A percentile compares a stretch with the other conserved stretches of the same genome.
phyloP scores from a whole-genome alignment of 2,329 filamentous ascomycete genomes.

The Lachnellula occidentalis region DNA sequence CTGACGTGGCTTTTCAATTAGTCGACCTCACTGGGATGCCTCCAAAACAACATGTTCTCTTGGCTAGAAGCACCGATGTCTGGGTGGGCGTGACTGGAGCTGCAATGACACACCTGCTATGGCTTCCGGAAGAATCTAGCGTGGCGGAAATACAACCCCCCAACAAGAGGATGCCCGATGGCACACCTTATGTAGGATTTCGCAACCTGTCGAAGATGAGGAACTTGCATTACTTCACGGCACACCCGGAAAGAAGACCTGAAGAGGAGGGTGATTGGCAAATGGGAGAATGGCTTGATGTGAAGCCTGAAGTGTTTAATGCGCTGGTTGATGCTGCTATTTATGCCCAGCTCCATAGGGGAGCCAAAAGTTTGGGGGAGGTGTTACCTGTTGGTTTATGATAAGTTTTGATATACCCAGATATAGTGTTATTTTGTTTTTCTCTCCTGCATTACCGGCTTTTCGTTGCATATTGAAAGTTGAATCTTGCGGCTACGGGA shows the following conservation, averaged over 20 bases:
- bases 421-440: too few species aligned
- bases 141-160: not conserved
- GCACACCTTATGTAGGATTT: not conserved
- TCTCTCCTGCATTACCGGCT: too few species aligned
- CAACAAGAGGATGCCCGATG: not conserved
- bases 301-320: not conserved
- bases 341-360: not conserved
- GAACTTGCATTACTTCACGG: not conserved
- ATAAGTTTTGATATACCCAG: not conserved
- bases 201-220: not conserved
- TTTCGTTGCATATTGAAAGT: too few species aligned
- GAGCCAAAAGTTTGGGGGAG: not conserved
- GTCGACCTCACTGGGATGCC: constrained; percentile 11
- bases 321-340: not conserved
- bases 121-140: not conserved
- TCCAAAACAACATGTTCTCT: constrained; percentile 19
- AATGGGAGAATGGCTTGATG: not conserved
- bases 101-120: constrained; percentile 20
- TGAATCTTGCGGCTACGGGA: too few species aligned
- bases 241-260: not conserved
- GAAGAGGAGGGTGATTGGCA: not conserved
- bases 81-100: constrained; percentile 25
- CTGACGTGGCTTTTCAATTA: constrained; percentile 6
- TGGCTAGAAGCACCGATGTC: constrained; percentile 20
- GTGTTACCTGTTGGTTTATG: not conserved